Percentiles rank a stretch among this genome's conserved stretches.
phyloP scores from a whole-genome alignment of 108 stramenopile species.

The Cyclostephanos tholiformis region DNA sequence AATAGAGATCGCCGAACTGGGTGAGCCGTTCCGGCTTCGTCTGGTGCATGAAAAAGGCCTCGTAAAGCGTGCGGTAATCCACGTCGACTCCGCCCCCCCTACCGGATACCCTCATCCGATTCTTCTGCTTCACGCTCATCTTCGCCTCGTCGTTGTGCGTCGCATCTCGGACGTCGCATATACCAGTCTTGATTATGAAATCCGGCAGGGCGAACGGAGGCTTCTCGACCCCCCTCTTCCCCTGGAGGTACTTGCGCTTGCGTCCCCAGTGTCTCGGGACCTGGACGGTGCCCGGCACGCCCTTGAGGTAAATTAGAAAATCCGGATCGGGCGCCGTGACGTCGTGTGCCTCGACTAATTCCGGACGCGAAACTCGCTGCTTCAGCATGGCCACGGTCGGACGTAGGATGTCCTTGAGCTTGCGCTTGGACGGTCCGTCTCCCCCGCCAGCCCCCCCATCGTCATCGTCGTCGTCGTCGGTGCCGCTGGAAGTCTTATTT shows the following conservation, averaged over 20 bases:
- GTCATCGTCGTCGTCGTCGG: conserved; percentile 47
- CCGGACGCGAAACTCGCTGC: conserved; percentile 81
- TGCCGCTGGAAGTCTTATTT: background rate
- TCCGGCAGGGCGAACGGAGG: conserved; percentile 94
- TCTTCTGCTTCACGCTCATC: conserved; percentile 85
- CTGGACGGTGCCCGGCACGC: conserved; percentile 87
- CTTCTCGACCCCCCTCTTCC: conserved; percentile 96
- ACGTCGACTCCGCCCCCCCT: conserved; percentile 94
- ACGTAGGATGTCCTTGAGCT: conserved; percentile 82
- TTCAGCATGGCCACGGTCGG: conserved; percentile 97
- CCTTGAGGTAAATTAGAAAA: conserved; percentile 91
- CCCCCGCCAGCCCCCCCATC: conserved; percentile 43
- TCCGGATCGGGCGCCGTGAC: conserved; percentile 93
- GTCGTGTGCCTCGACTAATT: conserved; percentile 98
- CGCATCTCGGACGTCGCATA: conserved; percentile 89
- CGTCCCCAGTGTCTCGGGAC: conserved; percentile 98
- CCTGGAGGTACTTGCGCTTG: conserved; percentile 98
- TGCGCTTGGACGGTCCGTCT: conserved; percentile 74
- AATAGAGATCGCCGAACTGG: conserved; percentile 93
- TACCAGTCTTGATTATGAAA: conserved; percentile 97
- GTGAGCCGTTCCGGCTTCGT: conserved; percentile 89
- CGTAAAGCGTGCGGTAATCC: conserved; percentile 95
- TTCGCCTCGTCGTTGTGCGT: conserved; percentile 83
- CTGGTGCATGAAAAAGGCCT: conserved; percentile 98
- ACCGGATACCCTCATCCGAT: conserved; percentile 88